Evolutionary conservation across 2,329 filamentous ascomycete species (phyloP).

Genomic region (Sporothrix protearum): DNA sequence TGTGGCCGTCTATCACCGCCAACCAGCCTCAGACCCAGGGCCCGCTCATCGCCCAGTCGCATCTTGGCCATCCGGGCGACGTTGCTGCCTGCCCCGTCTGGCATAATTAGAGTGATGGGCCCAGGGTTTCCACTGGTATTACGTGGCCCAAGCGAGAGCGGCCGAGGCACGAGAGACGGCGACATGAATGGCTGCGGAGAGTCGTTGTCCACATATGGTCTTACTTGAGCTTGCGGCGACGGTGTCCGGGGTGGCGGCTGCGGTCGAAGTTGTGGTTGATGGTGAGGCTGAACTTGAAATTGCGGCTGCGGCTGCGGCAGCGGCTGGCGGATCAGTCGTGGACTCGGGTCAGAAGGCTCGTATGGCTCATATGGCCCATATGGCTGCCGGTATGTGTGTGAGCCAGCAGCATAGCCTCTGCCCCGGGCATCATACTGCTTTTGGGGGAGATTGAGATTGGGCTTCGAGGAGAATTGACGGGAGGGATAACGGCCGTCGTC

Average conservation of each 20-base stretch:
- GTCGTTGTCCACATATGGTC: background rate
- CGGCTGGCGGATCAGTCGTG: background rate
- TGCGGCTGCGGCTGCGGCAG: background rate
- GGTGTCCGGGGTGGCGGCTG: background rate
- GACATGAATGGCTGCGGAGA: slow-evolving; percentile 10
- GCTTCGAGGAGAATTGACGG: background rate
- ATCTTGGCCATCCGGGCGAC: slow-evolving; percentile 8
- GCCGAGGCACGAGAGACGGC: slow-evolving; percentile 16
- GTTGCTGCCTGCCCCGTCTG: background rate
- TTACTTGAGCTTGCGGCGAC: background rate
- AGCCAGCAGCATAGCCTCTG: background rate
- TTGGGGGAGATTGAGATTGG: background rate
- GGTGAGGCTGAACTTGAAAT: background rate
- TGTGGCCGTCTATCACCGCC: background rate
- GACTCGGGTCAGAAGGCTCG: background rate
- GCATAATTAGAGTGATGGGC: background rate
- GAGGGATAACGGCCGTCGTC: background rate
- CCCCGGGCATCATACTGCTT: background rate
- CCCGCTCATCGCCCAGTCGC: slow-evolving; percentile 13
- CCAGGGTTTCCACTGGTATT: background rate
- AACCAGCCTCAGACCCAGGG: background rate
- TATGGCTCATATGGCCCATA: too few relatives aligned
- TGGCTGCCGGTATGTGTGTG: background rate
- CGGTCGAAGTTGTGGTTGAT: background rate
- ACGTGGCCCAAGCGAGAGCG: background rate